Percentiles rank a stretch among this genome's conserved stretches.
Evolutionary conservation across 768 basidiomycete genomes (phyloP).

Genomic region (Exidia glandulosa): DNA sequence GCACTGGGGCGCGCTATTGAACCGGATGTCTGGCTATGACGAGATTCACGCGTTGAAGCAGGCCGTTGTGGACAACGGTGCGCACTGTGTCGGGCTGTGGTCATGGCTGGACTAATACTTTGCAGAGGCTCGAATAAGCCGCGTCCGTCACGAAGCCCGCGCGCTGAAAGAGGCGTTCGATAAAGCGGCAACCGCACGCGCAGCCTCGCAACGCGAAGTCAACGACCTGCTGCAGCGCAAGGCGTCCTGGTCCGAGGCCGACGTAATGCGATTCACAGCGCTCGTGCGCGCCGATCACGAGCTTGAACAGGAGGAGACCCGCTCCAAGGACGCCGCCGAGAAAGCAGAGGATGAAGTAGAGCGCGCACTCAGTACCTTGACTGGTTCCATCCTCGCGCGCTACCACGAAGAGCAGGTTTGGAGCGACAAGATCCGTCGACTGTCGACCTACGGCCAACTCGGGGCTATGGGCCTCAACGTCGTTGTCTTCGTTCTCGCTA

Average conservation of each 20-base stretch:
- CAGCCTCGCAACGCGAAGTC: constrained; percentile 85
- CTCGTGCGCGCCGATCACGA: constrained; percentile 86
- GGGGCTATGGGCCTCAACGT: constrained; percentile 81
- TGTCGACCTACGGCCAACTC: constrained; percentile 86
- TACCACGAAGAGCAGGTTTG: constrained; percentile 99
- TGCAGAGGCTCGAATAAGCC: constrained; percentile 63
- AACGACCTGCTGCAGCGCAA: constrained; percentile 94
- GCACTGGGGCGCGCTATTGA: constrained; percentile 67
- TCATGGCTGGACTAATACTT: constrained; percentile 7
- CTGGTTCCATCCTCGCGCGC: constrained; percentile 75
- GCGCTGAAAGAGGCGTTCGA: constrained; percentile 69
- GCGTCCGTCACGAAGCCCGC: constrained; percentile 54
- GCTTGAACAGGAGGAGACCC: constrained; percentile 67
- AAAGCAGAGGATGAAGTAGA: constrained; percentile 75
- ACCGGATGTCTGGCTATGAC: constrained; percentile 84
- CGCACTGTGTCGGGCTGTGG: constrained; percentile 13
- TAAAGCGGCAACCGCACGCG: constrained; percentile 64
- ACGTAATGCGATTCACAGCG: constrained; percentile 78
- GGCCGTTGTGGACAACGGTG: constrained; percentile 74
- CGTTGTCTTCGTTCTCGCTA: constrained; percentile 81
- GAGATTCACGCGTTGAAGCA: constrained; percentile 75
- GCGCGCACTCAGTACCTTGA: constrained; percentile 74
- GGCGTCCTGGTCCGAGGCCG: constrained; percentile 80
- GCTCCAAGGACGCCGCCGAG: constrained; percentile 55
- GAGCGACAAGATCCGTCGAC: constrained; percentile 96